A percentile compares a stretch with the other conserved stretches of the same genome.
These are phyloP conservation scores for Hypomontagnella submonticulosa DNA, from an alignment of 495 filamentous ascomycete species.

Conservation along the genomic window DNA sequence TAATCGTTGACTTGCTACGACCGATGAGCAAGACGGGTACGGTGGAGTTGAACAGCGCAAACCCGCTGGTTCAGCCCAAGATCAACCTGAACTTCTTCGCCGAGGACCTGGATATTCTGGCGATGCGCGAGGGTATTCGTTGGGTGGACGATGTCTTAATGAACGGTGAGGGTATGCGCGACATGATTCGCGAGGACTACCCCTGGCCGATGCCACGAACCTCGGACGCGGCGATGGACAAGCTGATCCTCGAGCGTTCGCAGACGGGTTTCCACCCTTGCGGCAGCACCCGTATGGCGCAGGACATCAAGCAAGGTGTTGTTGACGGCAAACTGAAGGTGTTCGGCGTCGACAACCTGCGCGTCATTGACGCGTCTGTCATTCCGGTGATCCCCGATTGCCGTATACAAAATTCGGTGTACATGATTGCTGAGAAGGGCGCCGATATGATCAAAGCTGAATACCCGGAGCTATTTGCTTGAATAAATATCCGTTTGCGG, in stretches of 20 bases:
- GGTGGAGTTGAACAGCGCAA: constrained; percentile 63
- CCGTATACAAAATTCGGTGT: constrained; percentile 62
- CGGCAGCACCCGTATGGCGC: constrained; percentile 64
- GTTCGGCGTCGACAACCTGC: constrained; percentile 63
- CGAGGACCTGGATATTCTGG: constrained; percentile 66
- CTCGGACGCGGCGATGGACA: constrained; percentile 67
- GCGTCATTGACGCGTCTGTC: constrained; percentile 62
- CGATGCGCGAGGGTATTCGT: constrained; percentile 66
- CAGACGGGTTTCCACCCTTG: constrained; percentile 72
- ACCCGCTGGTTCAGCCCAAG: constrained; percentile 64
- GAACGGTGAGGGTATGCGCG: constrained; percentile 67
- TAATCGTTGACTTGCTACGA: constrained; percentile 70
- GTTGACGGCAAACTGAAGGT: constrained; percentile 66
- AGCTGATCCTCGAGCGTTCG: constrained; percentile 64
- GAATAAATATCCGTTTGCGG: neutral
- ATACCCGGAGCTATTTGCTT: constrained; percentile 49
- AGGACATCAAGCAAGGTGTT: constrained; percentile 63
- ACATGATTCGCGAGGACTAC: constrained; percentile 64
- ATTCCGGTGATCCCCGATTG: constrained; percentile 60
- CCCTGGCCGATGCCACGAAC: constrained; percentile 70
- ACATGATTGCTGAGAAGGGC: constrained; percentile 68
- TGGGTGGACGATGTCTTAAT: constrained; percentile 66
- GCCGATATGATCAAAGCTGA: constrained; percentile 60
- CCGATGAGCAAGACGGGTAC: constrained; percentile 62
- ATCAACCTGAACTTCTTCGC: constrained; percentile 72